phyloP scores from a whole-genome alignment of 441 rosid genomes.

The Gossypium laxum region DNA sequence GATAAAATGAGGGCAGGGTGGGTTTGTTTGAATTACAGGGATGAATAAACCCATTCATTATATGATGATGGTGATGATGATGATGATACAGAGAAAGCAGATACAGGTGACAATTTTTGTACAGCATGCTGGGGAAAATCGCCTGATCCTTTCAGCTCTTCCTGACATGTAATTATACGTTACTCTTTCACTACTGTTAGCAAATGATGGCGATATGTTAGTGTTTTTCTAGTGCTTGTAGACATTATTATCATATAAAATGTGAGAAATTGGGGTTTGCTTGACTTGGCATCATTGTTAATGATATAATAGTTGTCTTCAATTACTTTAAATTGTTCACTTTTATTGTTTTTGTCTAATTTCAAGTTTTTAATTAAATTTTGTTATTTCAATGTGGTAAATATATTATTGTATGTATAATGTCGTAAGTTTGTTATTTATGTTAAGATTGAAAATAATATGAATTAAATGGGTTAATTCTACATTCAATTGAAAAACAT shows the following conservation, averaged over 20 bases:
- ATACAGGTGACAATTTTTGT: constrained; percentile 20
- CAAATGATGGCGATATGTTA: constrained; percentile 5
- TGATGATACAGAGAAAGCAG: constrained; percentile 11
- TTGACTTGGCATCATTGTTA: neutral
- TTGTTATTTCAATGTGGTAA: too few relatives aligned
- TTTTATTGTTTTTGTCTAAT: too few relatives aligned
- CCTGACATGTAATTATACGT: constrained; percentile 44
- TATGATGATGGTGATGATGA: neutral
- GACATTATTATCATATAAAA: constrained; percentile 9
- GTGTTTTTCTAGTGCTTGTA: constrained; percentile 9
- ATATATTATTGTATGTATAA: too few relatives aligned
- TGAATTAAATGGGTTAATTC: too few relatives aligned
- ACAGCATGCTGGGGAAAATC: constrained; percentile 28
- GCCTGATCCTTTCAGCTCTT: constrained; percentile 36
- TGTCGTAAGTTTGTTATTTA: too few relatives aligned
- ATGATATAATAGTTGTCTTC: neutral
- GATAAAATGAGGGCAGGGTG: constrained; percentile 6
- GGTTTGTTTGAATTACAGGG: neutral
- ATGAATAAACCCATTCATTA: constrained; percentile 7
- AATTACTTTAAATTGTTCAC: too few relatives aligned
- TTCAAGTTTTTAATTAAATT: too few relatives aligned
- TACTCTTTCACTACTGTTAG: constrained; percentile 17
- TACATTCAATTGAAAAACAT: too few relatives aligned
- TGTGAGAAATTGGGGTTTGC: constrained; percentile 13
- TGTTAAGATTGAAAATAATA: too few relatives aligned